A percentile compares a stretch with the other conserved stretches of the same genome.
These are phyloP conservation scores for Cladorrhinum sp. DNA, from an alignment of 2,329 filamentous ascomycete genomes.

Conservation along the genomic window DNA sequence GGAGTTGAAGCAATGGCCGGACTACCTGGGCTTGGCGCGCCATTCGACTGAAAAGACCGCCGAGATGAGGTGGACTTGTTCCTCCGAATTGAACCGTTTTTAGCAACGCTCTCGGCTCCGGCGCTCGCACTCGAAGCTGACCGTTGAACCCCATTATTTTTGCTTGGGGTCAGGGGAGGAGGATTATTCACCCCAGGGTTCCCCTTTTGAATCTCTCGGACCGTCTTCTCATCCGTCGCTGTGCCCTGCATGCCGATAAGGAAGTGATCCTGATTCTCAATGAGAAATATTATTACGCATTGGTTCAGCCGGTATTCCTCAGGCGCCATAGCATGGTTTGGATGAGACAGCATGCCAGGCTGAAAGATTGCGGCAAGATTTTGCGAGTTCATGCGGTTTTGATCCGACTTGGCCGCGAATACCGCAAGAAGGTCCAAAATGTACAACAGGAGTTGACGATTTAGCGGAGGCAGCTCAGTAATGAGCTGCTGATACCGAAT, in stretches of 20 bases:
- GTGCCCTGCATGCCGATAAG: conserved; percentile 97
- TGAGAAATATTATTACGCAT: conserved; percentile 94
- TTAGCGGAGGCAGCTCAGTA: conserved; percentile 86
- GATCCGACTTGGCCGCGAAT: conserved; percentile 92
- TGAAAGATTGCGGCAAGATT: conserved; percentile 98
- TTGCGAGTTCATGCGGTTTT: conserved; percentile 94
- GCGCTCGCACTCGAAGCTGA: conserved; percentile 87
- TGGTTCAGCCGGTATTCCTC: conserved; percentile 93
- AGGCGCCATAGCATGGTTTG: conserved; percentile 90
- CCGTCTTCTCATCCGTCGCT: conserved; percentile 83
- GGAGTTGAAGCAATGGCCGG: conserved; percentile 55
- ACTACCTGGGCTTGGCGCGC: conserved; percentile 66
- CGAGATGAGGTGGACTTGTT: conserved; percentile 93
- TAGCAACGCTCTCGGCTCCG: conserved; percentile 80
- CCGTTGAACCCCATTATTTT: conserved; percentile 61
- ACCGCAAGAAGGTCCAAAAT: conserved; percentile 94
- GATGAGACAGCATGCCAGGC: conserved; percentile 91
- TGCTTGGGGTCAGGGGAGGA: conserved; percentile 47
- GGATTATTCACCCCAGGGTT: conserved; percentile 51
- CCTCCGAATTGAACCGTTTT: conserved; percentile 73
- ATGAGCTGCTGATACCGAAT: conserved; percentile 83
- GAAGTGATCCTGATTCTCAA: conserved; percentile 98
- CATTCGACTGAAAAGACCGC: conserved; percentile 73
- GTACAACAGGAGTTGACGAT: conserved; percentile 90
- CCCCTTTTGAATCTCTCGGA: conserved; percentile 65